A percentile compares a stretch with the other conserved stretches of the same genome.
phyloP scores from a whole-genome alignment of 108 stramenopile species.

The Skeletonema tropicum region DNA sequence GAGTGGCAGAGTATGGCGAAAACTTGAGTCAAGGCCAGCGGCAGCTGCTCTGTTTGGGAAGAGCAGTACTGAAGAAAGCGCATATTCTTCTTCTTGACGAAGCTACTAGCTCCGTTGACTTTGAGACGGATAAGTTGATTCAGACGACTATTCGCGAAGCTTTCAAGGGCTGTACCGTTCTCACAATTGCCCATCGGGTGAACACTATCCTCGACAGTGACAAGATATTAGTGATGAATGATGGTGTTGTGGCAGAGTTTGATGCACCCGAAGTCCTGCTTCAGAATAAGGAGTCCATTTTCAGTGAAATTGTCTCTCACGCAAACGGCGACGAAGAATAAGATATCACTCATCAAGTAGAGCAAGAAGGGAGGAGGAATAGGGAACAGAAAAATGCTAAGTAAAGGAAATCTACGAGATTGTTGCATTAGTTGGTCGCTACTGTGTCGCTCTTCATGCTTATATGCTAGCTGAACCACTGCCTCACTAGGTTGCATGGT shows the following conservation, averaged over 20 bases:
- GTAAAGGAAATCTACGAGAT: no score
- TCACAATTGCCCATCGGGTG: conserved; percentile 94
- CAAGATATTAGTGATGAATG: conserved; percentile 90
- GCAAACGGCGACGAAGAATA: conserved; percentile 47
- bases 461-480: no score
- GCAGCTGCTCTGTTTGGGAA: conserved; percentile 92
- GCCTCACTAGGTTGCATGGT: no score
- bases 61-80: conserved; percentile 84
- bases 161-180: conserved; percentile 75
- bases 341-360: background rate
- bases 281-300: conserved; percentile 64
- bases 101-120: conserved; percentile 87
- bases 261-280: conserved; percentile 88
- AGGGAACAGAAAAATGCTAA: no score
- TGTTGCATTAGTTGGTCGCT: no score
- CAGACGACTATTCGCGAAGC: conserved; percentile 76
- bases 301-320: conserved; percentile 80
- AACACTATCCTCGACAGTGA: conserved; percentile 96
- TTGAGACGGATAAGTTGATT: conserved; percentile 86
- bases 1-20: conserved; percentile 89
- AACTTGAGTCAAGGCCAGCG: conserved; percentile 93
- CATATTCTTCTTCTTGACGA: conserved; percentile 89
- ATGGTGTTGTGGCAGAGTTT: conserved; percentile 85
- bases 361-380: no score
- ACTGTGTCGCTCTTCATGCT: no score